These are phyloP conservation scores for Phytophthora agathidicida DNA, from an alignment of 352 stramenopile genomes.

Conservation along the genomic window DNA sequence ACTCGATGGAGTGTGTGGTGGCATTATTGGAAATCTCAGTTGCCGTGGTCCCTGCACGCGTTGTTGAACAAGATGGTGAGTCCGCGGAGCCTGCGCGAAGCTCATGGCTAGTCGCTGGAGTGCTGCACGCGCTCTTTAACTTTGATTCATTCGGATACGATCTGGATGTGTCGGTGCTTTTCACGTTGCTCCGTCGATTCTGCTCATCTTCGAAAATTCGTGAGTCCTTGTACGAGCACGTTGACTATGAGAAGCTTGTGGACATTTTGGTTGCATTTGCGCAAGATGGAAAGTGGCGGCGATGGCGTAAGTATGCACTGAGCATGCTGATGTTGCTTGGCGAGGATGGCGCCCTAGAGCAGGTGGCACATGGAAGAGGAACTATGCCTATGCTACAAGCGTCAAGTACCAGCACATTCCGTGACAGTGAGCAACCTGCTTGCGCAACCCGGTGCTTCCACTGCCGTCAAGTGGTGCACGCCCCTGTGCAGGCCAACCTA, in stretches of 20 bases:
- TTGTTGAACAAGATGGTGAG: constrained; percentile 1
- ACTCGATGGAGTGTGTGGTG: constrained; percentile 67
- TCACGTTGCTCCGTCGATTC: constrained; percentile 49
- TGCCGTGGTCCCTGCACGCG: constrained; percentile 11
- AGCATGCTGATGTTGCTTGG: constrained; percentile 58
- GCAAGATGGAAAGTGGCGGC: constrained; percentile 37
- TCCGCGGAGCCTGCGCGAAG: constrained; percentile 24
- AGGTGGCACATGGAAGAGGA: constrained; percentile 26
- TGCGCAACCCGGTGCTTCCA: constrained; percentile 59
- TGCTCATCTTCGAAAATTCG: constrained; percentile 45
- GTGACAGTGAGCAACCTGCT: constrained; percentile 24
- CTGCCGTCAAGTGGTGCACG: constrained; percentile 58
- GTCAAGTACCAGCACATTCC: constrained; percentile 14
- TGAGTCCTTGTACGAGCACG: constrained; percentile 47
- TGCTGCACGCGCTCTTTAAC: constrained; percentile 54
- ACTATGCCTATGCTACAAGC: constrained; percentile 22
- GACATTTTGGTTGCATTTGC: constrained; percentile 43
- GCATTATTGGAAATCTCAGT: constrained; percentile 51
- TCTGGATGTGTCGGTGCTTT: constrained; percentile 49
- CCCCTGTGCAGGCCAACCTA: constrained; percentile 36
- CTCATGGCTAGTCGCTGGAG: constrained; percentile 56
- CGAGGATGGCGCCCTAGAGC: constrained; percentile 45
- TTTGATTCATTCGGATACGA: constrained; percentile 42
- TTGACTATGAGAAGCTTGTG: constrained; percentile 49
- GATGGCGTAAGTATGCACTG: constrained; percentile 41